Percentiles rank a stretch among this genome's conserved stretches.
Evolutionary conservation across 306 rosid genomes (phyloP).

Genomic region (Sicyos baderoa): DNA sequence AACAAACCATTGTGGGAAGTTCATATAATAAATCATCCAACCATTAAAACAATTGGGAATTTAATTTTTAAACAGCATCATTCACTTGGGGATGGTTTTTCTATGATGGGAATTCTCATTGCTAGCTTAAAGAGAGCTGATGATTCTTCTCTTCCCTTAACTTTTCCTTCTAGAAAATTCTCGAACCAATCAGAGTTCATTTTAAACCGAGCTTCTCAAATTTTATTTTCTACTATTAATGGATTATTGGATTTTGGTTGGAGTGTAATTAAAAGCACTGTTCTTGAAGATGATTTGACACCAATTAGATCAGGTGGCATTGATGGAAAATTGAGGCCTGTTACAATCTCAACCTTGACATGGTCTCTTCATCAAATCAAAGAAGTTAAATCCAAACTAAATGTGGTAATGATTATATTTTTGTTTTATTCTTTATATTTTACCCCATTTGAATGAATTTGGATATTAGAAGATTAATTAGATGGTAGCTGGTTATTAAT

Average conservation of each 20-base stretch:
- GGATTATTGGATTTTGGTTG: slow-evolving; percentile 36
- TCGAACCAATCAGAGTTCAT: background rate
- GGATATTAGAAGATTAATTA: no score
- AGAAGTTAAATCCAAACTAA: slow-evolving; percentile 41
- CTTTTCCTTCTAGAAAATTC: slow-evolving; percentile 35
- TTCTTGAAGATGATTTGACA: slow-evolving; percentile 39
- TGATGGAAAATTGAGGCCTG: slow-evolving; percentile 28
- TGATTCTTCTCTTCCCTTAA: slow-evolving; percentile 43
- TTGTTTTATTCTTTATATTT: background rate
- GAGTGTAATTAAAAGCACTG: slow-evolving; percentile 32
- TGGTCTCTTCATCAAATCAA: slow-evolving; percentile 44
- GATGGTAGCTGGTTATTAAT: no score
- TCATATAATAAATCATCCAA: slow-evolving; percentile 42
- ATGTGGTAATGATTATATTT: no score
- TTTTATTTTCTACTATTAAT: slow-evolving; percentile 25
- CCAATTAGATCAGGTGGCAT: slow-evolving; percentile 41
- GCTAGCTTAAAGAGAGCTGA: slow-evolving; percentile 43
- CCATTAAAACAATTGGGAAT: slow-evolving; percentile 28
- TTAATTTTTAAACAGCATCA: slow-evolving; percentile 46
- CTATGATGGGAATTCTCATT: slow-evolving; percentile 56
- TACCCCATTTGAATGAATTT: no score
- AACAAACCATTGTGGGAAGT: slow-evolving; percentile 47
- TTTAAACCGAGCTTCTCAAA: background rate
- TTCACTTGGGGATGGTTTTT: slow-evolving; percentile 62
- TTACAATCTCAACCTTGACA: slow-evolving; percentile 26